Percentiles rank a stretch among this genome's conserved stretches.
Conservation (phyloP, 2,329 filamentous ascomycete species). For the Didymella keratinophila region DNA sequence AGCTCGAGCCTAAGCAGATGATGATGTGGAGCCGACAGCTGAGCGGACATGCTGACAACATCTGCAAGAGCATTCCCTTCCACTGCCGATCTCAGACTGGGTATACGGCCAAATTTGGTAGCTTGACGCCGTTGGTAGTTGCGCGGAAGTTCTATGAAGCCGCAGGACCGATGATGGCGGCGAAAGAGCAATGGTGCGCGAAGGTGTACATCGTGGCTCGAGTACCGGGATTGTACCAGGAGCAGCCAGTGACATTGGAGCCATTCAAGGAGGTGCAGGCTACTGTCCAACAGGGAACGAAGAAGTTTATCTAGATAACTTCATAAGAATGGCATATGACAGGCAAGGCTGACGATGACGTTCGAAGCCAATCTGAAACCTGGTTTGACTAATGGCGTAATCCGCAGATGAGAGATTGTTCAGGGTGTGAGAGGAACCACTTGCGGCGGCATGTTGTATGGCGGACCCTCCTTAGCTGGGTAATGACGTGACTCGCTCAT, state of each 20-base stretch:
- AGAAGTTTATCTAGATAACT: constrained; percentile 35
- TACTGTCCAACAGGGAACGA: constrained; percentile 33
- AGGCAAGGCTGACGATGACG: too few species aligned
- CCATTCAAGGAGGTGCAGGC: constrained; percentile 39
- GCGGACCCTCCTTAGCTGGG: too few species aligned
- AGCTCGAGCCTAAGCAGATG: constrained; percentile 40
- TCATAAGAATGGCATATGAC: too few species aligned
- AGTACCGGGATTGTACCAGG: constrained; percentile 44
- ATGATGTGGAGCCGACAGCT: constrained; percentile 46
- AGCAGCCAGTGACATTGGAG: constrained; percentile 35
- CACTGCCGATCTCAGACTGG: constrained; percentile 39
- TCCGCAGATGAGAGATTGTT: too few species aligned
- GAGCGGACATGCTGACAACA: constrained; percentile 40
- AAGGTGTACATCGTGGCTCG: constrained; percentile 39
- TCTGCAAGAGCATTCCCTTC: constrained; percentile 46
- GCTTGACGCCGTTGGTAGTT: constrained; percentile 45
- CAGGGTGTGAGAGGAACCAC: too few species aligned
- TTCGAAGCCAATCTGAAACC: too few species aligned
- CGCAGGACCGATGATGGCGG: constrained; percentile 32
- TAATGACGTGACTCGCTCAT: too few species aligned
- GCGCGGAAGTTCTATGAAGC: constrained; percentile 47
- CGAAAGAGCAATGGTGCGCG: constrained; percentile 42
- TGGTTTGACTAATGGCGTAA: too few species aligned
- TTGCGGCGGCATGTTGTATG: too few species aligned
- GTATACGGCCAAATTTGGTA: constrained; percentile 45